Evolutionary conservation across 352 stramenopile species (phyloP), one percentile per base, ranked within the genome.

Genomic region (Phytophthora melonis): DNA sequence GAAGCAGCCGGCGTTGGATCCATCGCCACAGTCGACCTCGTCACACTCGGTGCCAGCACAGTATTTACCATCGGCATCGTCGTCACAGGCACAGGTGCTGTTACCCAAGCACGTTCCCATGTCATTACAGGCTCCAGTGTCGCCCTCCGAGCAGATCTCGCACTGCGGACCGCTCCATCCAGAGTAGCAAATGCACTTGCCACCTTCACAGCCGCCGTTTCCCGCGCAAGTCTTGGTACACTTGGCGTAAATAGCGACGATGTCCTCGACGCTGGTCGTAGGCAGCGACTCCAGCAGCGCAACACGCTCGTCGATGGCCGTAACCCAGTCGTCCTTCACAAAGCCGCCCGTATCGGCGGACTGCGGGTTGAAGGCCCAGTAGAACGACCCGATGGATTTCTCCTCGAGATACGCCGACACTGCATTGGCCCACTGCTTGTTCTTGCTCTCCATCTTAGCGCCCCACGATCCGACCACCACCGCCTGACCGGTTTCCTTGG

Each of bases 331-430:
- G n/a, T 90, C 79, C 65, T 80, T 80, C 7, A 93, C 75, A 21
- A 94, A 82, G 3, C 85, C 88, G 23, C 88, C 88, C 1, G 75
- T 90, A 59, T 93, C 85, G 16, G 82, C 84, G 11, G 84, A 92
- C 70, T 94, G 81, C 5, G 88, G 88, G 63, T 94, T 94, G 43
- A 94, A 83, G 1, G 83, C 83, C 87, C 88, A 94, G 65, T 93
- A 91, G 64, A 94, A 94, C 14, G 83, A 93, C 10, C 81, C 81
- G 53, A 94, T 87, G 10, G 54, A 78, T 19, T 87, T 90, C 30
- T 84, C 55, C 13, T 75, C 58, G 18, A 94, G 58, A 52, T 93
- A 94, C 10, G 77, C 43, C 11, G 79, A 81, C 27, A 91, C 78
- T 0, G 77, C 74, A 19, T 78, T 77, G 0, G 81, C 85, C 88